A percentile compares a stretch with the other conserved stretches of the same genome.
Evolutionary conservation across 257 asterid species (phyloP).

Genomic region (Nicotiana otophora): DNA sequence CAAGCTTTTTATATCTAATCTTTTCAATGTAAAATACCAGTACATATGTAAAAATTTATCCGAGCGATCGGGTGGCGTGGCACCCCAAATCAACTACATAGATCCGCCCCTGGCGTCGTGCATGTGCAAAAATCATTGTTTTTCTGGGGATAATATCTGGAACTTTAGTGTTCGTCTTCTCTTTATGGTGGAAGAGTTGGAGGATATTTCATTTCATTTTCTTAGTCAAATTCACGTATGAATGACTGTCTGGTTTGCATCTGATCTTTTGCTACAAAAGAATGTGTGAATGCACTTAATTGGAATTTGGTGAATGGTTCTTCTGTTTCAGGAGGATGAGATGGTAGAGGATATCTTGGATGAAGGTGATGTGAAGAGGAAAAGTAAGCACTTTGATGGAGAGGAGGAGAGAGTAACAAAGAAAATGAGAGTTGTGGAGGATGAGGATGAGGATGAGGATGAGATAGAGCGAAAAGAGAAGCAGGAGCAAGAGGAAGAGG

Average conservation of each 20-base stretch:
- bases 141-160: neutral
- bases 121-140: neutral
- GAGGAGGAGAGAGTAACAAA: constrained; percentile 15
- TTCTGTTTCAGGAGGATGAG: neutral
- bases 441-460: too few relatives aligned
- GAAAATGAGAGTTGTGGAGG: constrained; percentile 9
- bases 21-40: too few relatives aligned
- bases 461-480: constrained; percentile 9
- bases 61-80: too few relatives aligned
- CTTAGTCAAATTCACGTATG: neutral
- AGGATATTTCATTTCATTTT: neutral
- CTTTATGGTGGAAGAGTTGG: neutral
- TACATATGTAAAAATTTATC: too few relatives aligned
- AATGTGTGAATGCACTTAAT: neutral
- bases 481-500: constrained; percentile 27
- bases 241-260: neutral
- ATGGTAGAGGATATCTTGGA: constrained; percentile 6
- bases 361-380: neutral
- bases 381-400: constrained; percentile 9
- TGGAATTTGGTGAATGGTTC: neutral
- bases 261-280: neutral
- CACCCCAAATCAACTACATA: too few relatives aligned
- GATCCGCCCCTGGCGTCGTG: neutral
- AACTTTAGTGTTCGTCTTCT: neutral
- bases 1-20: too few relatives aligned